A percentile compares a stretch with the other conserved stretches of the same genome.
These are phyloP conservation scores for Didymella sp. DNA, from an alignment of 2,329 filamentous ascomycete species.

Conservation along the genomic window DNA sequence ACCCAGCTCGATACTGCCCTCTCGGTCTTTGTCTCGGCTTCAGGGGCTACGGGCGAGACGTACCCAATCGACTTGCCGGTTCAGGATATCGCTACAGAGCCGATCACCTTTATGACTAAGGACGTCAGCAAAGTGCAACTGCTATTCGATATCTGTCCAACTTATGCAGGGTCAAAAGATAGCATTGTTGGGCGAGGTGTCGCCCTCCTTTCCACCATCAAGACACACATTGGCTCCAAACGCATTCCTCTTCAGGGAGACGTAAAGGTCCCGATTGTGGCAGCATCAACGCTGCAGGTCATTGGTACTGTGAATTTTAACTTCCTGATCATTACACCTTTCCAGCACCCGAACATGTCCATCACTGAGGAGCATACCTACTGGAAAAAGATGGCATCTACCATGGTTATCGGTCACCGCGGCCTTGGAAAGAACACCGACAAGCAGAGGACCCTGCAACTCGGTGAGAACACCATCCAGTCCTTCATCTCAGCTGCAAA, in stretches of 20 bases:
- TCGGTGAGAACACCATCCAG: conserved; percentile 93
- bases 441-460: conserved; percentile 83
- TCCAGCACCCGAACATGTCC: conserved; percentile 91
- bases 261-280: conserved; percentile 88
- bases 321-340: conserved; percentile 92
- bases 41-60: conserved; percentile 82
- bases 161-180: conserved; percentile 83
- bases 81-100: conserved; percentile 91
- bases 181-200: conserved; percentile 87
- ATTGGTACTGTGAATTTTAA: conserved; percentile 98
- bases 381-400: conserved; percentile 90
- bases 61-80: conserved; percentile 91
- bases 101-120: conserved; percentile 83
- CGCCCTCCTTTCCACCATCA: conserved; percentile 84
- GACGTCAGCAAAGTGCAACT: conserved; percentile 85
- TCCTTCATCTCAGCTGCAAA: conserved; percentile 98
- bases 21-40: conserved; percentile 87
- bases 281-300: conserved; percentile 80
- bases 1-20: conserved; percentile 94
- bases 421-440: conserved; percentile 87
- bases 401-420: conserved; percentile 79
- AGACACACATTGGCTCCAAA: conserved; percentile 80
- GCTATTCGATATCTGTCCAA: conserved; percentile 93
- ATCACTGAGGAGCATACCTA: conserved; percentile 91
- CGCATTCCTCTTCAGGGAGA: conserved; percentile 94